These are phyloP conservation scores for Entrophospora sp. DNA, from an alignment of 192 early-diverging fungal genomes.

Conservation along the genomic window DNA sequence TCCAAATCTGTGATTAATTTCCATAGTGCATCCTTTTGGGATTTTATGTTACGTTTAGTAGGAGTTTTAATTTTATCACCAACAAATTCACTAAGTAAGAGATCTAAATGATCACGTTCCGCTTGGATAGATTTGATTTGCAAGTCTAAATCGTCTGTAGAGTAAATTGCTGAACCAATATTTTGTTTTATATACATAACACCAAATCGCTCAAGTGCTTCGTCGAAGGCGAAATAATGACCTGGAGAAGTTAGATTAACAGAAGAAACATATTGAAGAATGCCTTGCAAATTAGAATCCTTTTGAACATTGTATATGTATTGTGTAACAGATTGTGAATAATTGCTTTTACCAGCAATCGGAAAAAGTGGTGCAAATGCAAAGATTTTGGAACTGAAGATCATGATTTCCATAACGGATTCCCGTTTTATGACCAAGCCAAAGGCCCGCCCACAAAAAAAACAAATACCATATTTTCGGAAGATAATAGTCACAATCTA, in stretches of 20 bases:
- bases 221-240: background rate
- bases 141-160: background rate
- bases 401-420: background rate
- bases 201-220: background rate
- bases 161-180: background rate
- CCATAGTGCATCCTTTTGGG: background rate
- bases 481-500: too few relatives aligned
- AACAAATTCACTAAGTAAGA: background rate
- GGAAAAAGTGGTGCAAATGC: background rate
- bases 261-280: background rate
- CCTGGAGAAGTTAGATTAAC: background rate
- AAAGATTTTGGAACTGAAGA: background rate
- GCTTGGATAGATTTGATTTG: background rate
- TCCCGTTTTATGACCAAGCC: background rate
- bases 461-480: too few relatives aligned
- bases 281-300: background rate
- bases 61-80: background rate
- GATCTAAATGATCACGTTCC: background rate
- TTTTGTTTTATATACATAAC: slow-evolving; percentile 6
- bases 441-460: too few relatives aligned
- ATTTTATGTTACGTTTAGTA: background rate
- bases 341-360: background rate
- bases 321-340: background rate
- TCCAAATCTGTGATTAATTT: too few relatives aligned
- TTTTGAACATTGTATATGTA: background rate